A percentile compares a stretch with the other conserved stretches of the same genome.
Evolutionary conservation across 352 stramenopile species (phyloP).

Genomic region (Pythium chondricola): DNA sequence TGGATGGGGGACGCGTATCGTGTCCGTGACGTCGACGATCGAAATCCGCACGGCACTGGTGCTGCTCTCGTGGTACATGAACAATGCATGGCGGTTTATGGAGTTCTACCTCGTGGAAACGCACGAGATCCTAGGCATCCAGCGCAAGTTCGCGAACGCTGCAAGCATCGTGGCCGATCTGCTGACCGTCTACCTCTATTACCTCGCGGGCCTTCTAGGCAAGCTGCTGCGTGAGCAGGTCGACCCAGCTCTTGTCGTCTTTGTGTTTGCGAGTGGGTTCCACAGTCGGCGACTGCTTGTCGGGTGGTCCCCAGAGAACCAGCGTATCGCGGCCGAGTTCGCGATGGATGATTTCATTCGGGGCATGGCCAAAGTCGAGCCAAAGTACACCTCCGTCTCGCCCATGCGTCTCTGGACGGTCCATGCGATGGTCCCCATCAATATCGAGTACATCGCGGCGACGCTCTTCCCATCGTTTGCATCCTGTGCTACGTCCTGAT

Average conservation of each 20-base stretch:
- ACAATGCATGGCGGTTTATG: slow-evolving; percentile 36
- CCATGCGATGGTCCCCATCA: background rate
- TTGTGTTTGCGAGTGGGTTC: slow-evolving; percentile 14
- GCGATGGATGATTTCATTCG: slow-evolving; percentile 10
- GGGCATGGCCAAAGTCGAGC: slow-evolving; percentile 11
- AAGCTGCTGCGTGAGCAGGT: slow-evolving; percentile 8
- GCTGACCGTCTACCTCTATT: slow-evolving; percentile 33
- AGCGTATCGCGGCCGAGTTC: background rate
- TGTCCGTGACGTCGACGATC: slow-evolving; percentile 25
- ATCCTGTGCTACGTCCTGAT: slow-evolving; percentile 1
- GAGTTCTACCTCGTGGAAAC: slow-evolving; percentile 28
- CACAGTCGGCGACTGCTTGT: background rate
- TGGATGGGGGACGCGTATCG: slow-evolving; percentile 14
- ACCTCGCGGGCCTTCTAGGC: slow-evolving; percentile 2
- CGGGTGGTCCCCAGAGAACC: slow-evolving; percentile 1
- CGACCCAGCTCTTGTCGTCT: slow-evolving; percentile 8
- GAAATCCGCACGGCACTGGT: slow-evolving; percentile 27
- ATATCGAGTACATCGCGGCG: background rate
- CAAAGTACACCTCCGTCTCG: slow-evolving; percentile 17
- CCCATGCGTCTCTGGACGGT: slow-evolving; percentile 22
- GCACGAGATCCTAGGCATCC: background rate
- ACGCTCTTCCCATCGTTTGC: slow-evolving; percentile 8
- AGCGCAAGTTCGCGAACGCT: slow-evolving; percentile 1
- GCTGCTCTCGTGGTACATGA: slow-evolving; percentile 32
- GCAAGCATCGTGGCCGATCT: slow-evolving; percentile 19